Conservation (phyloP, 2,329 filamentous ascomycete genomes). For the Trichoderma simmonsii region DNA sequence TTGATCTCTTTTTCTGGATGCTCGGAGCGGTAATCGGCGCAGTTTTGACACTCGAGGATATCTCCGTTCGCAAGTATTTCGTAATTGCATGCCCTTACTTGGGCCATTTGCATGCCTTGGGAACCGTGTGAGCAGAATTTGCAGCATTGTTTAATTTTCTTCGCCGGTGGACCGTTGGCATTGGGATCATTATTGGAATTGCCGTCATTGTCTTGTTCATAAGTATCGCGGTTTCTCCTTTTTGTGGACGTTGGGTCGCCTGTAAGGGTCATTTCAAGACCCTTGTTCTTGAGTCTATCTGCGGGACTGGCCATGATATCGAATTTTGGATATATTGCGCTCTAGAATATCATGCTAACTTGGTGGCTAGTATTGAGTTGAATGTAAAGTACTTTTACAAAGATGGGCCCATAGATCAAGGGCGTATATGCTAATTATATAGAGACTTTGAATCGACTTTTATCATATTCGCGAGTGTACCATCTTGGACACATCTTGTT, state of each 20-base stretch:
- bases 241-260: background rate
- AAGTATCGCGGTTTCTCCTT: background rate
- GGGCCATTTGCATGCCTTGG: background rate
- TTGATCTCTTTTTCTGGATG: conserved; percentile 2
- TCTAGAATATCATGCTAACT: background rate
- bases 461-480: background rate
- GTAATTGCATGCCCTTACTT: conserved; percentile 20
- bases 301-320: background rate
- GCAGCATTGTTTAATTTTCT: background rate
- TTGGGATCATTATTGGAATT: background rate
- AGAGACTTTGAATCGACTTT: background rate
- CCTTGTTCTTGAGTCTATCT: background rate
- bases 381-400: background rate
- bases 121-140: background rate
- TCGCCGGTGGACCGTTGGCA: background rate
- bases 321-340: background rate
- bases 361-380: background rate
- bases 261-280: background rate
- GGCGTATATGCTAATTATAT: background rate
- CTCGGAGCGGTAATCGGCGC: conserved; percentile 24
- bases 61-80: background rate
- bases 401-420: background rate
- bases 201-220: background rate
- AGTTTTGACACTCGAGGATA: conserved; percentile 28
- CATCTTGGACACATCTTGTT: background rate